Percentiles rank a stretch among this genome's conserved stretches.
These are phyloP conservation scores for Oehlia diaphana DNA, from an alignment of 192 early-diverging fungal genomes.

Conservation along the genomic window DNA sequence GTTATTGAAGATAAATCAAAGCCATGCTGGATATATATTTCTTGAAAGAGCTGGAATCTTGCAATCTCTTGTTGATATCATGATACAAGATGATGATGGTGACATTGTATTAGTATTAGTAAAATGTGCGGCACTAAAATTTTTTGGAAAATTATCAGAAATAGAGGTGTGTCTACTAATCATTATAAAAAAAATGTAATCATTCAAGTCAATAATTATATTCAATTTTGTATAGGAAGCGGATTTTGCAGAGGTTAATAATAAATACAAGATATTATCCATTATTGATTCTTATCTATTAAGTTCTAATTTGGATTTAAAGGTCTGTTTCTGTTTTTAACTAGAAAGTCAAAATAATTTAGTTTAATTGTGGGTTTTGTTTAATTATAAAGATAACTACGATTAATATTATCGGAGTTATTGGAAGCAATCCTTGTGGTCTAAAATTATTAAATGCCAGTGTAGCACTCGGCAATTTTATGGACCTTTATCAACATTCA, in stretches of 20 bases:
- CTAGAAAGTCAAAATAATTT: too few species aligned
- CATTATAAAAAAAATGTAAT: background rate
- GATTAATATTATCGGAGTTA: constrained; percentile 34
- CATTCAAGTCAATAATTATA: background rate
- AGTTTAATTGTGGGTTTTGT: background rate
- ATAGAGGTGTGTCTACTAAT: constrained; percentile 25
- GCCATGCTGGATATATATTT: constrained; percentile 37
- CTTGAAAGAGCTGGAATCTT: constrained; percentile 38
- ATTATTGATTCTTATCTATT: constrained; percentile 19
- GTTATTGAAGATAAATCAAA: constrained; percentile 31
- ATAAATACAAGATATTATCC: constrained; percentile 30
- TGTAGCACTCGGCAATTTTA: constrained; percentile 20
- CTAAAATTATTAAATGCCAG: constrained; percentile 25
- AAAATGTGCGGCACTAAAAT: constrained; percentile 44
- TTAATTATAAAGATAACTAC: constrained; percentile 29
- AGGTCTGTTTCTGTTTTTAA: constrained; percentile 22
- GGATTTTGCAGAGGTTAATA: constrained; percentile 19
- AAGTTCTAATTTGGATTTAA: constrained; percentile 31
- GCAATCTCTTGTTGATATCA: constrained; percentile 32
- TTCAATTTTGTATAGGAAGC: constrained; percentile 13
- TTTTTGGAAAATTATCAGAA: constrained; percentile 43
- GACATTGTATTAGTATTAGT: constrained; percentile 39
- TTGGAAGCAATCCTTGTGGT: constrained; percentile 31
- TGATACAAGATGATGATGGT: constrained; percentile 28
- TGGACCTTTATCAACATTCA: constrained; percentile 22